Percentiles rank a stretch among this genome's conserved stretches.
Evolutionary conservation across 495 filamentous ascomycete genomes (phyloP).

Genomic region (Neurospora africana): DNA sequence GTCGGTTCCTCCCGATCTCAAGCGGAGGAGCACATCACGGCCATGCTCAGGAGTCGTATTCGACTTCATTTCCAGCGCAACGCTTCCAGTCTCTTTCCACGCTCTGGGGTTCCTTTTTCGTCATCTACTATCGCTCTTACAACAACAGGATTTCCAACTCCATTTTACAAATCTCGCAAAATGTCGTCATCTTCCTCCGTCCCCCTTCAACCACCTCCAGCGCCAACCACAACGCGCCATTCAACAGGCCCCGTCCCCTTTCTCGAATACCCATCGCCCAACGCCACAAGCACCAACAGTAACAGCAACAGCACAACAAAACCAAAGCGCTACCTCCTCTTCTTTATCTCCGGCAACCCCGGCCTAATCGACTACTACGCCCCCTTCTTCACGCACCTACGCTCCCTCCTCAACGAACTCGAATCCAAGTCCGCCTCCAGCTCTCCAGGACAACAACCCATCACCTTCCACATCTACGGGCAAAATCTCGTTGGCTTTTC

Average conservation of each 20-base stretch:
- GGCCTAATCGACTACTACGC: slow-evolving; percentile 75
- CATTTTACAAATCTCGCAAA: neutral
- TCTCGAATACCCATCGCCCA: slow-evolving; percentile 8
- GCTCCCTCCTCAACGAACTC: slow-evolving; percentile 22
- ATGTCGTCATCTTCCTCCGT: neutral
- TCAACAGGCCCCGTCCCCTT: neutral
- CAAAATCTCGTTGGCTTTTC: slow-evolving; percentile 67
- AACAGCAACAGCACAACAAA: slow-evolving; percentile 4
- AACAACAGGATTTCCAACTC: neutral
- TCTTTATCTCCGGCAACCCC: slow-evolving; percentile 79
- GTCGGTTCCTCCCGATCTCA: neutral
- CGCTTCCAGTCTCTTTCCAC: neutral
- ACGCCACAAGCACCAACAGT: neutral
- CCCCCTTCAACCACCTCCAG: neutral
- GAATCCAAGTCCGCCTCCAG: neutral
- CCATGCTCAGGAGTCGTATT: neutral
- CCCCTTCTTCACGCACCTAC: slow-evolving; percentile 48
- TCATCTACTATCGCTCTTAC: neutral
- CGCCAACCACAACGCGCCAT: neutral
- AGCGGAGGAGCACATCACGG: neutral
- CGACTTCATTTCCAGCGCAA: neutral
- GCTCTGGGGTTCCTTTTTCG: neutral
- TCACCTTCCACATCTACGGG: slow-evolving; percentile 50
- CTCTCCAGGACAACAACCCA: neutral
- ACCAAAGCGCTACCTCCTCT: slow-evolving; percentile 25